phyloP scores from a whole-genome alignment of 2,329 filamentous ascomycete genomes.

The Verticillium nonalfalfae region DNA sequence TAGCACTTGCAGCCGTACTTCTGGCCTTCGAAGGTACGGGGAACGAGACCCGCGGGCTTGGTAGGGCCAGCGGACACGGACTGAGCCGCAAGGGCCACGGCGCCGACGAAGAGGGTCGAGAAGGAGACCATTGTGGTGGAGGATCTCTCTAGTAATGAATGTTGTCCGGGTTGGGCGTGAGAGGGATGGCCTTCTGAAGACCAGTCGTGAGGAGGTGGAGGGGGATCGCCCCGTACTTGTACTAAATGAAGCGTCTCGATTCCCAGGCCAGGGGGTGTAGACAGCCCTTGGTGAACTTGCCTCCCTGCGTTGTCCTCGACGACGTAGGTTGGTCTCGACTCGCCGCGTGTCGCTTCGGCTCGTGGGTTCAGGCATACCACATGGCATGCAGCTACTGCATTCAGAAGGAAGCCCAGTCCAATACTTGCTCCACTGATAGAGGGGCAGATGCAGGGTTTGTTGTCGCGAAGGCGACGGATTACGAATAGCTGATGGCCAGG shows the following conservation, averaged over 20 bases:
- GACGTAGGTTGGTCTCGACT: no score
- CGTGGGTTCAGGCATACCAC: neutral
- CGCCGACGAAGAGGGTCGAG: neutral
- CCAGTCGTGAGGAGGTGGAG: neutral
- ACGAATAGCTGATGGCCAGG: neutral
- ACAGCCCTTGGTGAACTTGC: neutral
- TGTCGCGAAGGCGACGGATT: neutral
- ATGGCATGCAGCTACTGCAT: neutral
- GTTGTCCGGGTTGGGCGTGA: neutral
- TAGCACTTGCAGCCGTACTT: conserved; percentile 25
- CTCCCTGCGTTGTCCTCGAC: neutral
- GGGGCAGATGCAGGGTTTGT: neutral
- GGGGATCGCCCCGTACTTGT: neutral
- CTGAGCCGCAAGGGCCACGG: neutral
- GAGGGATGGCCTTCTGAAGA: neutral
- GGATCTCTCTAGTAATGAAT: neutral
- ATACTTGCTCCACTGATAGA: neutral
- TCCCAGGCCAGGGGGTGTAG: neutral
- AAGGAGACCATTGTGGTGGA: neutral
- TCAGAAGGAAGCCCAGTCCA: neutral
- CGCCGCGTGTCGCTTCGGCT: neutral
- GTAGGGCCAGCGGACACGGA: conserved; percentile 1
- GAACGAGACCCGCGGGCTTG: neutral
- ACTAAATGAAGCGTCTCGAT: neutral
- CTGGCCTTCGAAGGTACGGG: conserved; percentile 16